Conservation (phyloP, 345 rosid species). For the Physaria fendleri region DNA sequence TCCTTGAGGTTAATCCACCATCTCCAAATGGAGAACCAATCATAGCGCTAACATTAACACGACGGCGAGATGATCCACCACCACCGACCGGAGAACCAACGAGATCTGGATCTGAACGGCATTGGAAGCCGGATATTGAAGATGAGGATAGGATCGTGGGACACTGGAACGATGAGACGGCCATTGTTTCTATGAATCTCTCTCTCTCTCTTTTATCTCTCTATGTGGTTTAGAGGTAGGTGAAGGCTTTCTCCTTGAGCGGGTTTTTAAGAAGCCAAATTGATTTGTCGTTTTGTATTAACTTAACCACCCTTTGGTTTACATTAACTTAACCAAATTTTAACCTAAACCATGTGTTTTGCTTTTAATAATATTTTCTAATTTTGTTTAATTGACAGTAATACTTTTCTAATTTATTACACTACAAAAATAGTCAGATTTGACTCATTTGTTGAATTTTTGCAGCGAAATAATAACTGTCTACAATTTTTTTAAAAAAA, state of each 20-base stretch:
- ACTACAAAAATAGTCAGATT: conserved; percentile 7
- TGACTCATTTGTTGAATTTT: no score
- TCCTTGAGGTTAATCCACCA: conserved; percentile 61
- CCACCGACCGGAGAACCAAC: conserved; percentile 37
- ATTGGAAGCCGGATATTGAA: conserved; percentile 43
- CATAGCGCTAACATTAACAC: conserved; percentile 5
- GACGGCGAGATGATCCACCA: conserved; percentile 36
- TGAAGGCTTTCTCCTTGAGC: conserved; percentile 14
- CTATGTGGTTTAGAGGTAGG: conserved; percentile 21
- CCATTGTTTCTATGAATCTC: conserved; percentile 28
- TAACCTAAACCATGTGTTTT: conserved; percentile 4
- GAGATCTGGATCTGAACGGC: conserved; percentile 71
- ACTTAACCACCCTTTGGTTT: conserved; percentile 23
- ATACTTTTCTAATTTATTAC: conserved; percentile 2
- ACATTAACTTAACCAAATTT: conserved; percentile 18
- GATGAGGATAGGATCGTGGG: conserved; percentile 25
- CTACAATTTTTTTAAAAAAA: no score
- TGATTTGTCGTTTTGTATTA: conserved; percentile 25
- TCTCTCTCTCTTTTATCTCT: neutral
- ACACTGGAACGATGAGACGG: conserved; percentile 43
- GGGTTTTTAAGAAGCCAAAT: conserved; percentile 24
- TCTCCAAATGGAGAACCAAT: conserved; percentile 36
- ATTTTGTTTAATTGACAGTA: neutral
- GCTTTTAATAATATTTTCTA: neutral
- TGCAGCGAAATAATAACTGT: no score